Evolutionary conservation across 116 monocot genomes (phyloP), one percentile per base, ranked within the genome.

Genomic region (Papilionanthe hybrid): DNA sequence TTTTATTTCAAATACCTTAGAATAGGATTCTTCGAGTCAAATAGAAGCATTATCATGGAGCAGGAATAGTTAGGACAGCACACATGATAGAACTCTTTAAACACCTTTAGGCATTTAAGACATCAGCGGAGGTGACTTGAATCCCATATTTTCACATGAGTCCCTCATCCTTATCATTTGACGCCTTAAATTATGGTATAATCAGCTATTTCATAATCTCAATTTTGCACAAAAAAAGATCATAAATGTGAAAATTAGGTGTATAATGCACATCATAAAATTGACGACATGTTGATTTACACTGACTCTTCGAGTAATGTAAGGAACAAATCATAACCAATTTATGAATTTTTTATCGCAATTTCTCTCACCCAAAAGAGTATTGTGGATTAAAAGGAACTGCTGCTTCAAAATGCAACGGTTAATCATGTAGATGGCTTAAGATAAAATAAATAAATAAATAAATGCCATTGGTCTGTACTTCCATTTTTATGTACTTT

Each of bases 221-320:
- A 15, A 8, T 25, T 63, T 25, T 57, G 57, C 6, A 57, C 57
- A 18, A 5, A 19, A 18, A 57, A 57, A 17, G 19, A 57, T 57
- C 57, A 63, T 63, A 63, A 63, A 63, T 60, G 60, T 60, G 60
- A 22, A n/a, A 60, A 60, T 60, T 48, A 60, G 23, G 25, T 63
- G 9, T 22, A 25, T 23, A 25, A 63, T 63, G 63, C 25, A 22
- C 63, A 5, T 27, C 63, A 25, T 22, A 7, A 25, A 11, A 23
- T 7, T 9, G 23, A 9, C 5, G 25, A 63, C 63, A 25, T 63
- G 23, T 7, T 63, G 63, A 63, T 8, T 63, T 63, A 63, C 19
- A 25, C 25, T 63, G 27, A 25, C 23, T 63, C 5, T 60, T 22
- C 7, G 22, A 63, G 15, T 25, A 63, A 63, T 27, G 27, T 63